Percentiles rank a stretch among this genome's conserved stretches.
phyloP scores from a whole-genome alignment of 768 basidiomycete species.

The Mycena pura region DNA sequence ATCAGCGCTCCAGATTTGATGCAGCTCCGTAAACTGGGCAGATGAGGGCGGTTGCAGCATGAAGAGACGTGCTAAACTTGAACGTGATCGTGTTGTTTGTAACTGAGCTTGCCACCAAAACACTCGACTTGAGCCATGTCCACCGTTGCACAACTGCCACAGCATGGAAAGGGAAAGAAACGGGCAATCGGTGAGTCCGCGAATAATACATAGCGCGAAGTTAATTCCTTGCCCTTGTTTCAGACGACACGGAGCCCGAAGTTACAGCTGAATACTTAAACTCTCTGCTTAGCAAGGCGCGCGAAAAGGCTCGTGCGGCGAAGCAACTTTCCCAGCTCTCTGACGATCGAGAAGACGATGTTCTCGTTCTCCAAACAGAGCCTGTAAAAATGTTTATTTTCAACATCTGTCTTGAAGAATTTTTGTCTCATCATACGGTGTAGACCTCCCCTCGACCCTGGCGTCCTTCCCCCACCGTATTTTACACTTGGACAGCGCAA shows the following conservation, averaged over 20 bases:
- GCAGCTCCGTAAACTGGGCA: no score
- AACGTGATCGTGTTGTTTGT: no score
- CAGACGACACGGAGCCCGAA: conserved; percentile 48
- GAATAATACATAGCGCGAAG: not conserved
- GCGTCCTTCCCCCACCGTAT: conserved; percentile 67
- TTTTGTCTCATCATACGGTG: conserved; percentile 30
- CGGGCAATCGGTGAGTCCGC: conserved; percentile 42
- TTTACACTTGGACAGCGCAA: conserved; percentile 57
- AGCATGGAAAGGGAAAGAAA: conserved; percentile 57
- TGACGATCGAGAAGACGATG: conserved; percentile 52
- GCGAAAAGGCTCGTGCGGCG: conserved; percentile 52
- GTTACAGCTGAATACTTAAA: conserved; percentile 67
- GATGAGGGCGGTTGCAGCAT: no score
- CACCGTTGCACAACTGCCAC: no score
- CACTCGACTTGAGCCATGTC: no score
- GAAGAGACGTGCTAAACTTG: no score
- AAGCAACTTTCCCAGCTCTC: conserved; percentile 31
- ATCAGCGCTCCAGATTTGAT: conserved; percentile 47
- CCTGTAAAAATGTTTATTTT: conserved; percentile 5
- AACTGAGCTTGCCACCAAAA: no score
- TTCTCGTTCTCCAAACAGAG: conserved; percentile 53
- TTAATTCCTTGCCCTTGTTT: conserved; percentile 23
- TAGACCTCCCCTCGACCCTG: conserved; percentile 74
- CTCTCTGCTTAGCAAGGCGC: conserved; percentile 68
- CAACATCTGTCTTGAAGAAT: conserved; percentile 2